Evolutionary conservation across 2,329 filamentous ascomycete genomes (phyloP).

Genomic region (Xylaria sp.): DNA sequence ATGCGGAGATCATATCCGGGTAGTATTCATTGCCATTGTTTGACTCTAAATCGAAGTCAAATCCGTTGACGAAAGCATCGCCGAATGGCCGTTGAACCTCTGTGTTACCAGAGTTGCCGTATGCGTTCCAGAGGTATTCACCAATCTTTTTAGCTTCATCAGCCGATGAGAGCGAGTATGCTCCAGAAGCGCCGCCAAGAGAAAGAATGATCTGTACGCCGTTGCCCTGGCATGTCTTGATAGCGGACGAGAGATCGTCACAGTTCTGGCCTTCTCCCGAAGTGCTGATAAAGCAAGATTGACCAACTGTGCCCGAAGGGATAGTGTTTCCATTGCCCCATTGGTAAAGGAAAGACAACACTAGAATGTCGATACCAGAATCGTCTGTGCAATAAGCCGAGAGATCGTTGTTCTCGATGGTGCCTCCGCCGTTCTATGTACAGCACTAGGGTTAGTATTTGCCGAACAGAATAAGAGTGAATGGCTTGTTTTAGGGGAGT

Average conservation of each 20-base stretch:
- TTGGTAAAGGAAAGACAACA: conserved; percentile 50
- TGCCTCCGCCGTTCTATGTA: conserved; percentile 28
- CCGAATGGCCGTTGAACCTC: conserved; percentile 52
- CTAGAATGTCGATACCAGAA: conserved; percentile 50
- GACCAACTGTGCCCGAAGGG: conserved; percentile 48
- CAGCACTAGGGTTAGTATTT: too few species aligned
- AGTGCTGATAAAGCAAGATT: conserved; percentile 46
- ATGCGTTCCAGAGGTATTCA: conserved; percentile 51
- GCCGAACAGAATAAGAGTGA: too few species aligned
- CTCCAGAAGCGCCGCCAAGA: conserved; percentile 49
- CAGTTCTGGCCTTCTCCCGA: conserved; percentile 46
- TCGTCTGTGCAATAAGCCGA: conserved; percentile 45
- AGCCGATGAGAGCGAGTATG: conserved; percentile 43
- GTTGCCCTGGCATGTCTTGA: conserved; percentile 46
- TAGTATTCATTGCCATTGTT: conserved; percentile 45
- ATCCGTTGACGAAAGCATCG: conserved; percentile 46
- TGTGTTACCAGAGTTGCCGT: conserved; percentile 46
- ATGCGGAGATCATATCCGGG: conserved; percentile 39
- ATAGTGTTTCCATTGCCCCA: conserved; percentile 45
- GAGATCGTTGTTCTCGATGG: conserved; percentile 46
- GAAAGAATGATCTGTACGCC: conserved; percentile 53
- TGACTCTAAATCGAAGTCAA: conserved; percentile 45
- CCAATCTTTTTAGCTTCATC: conserved; percentile 49
- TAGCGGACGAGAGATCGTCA: conserved; percentile 47
- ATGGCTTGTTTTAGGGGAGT: too few species aligned